phyloP scores from a whole-genome alignment of 2,329 filamentous ascomycete species.

The Emericellopsis atlantica region DNA sequence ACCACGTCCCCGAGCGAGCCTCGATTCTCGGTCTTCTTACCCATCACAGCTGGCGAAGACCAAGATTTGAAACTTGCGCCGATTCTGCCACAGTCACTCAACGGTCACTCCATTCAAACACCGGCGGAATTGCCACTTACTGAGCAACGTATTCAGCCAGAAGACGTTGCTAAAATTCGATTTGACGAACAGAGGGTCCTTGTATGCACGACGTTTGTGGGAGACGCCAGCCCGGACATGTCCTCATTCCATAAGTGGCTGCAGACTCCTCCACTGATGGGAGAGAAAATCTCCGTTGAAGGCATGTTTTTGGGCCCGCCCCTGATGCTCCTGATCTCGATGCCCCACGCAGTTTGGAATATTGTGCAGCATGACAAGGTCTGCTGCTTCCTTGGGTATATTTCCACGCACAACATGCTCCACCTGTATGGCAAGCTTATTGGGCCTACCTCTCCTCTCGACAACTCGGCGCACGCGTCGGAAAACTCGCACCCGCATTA shows the following conservation, averaged over 20 bases:
- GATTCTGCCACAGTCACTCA: constrained; percentile 11
- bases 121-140: constrained; percentile 5
- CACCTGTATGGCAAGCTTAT: constrained; percentile 49
- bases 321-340: constrained; percentile 53
- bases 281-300: constrained; percentile 48
- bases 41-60: constrained; percentile 38
- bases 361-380: constrained; percentile 55
- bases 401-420: constrained; percentile 56
- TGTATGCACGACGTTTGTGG: constrained; percentile 55
- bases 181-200: constrained; percentile 53
- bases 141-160: constrained; percentile 31
- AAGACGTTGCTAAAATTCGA: constrained; percentile 38
- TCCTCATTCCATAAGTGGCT: constrained; percentile 54
- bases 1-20: constrained; percentile 30
- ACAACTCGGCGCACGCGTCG: constrained; percentile 36
- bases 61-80: constrained; percentile 39
- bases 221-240: constrained; percentile 53
- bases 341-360: constrained; percentile 51
- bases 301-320: constrained; percentile 57
- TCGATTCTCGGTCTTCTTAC: constrained; percentile 39
- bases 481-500: constrained; percentile 45
- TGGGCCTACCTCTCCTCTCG: constrained; percentile 23
- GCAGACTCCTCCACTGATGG: constrained; percentile 42
- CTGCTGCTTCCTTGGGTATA: constrained; percentile 51
- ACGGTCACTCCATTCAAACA: background rate